Evolutionary conservation across 257 asterid species (phyloP).

Genomic region (Rauvolfia tetraphylla): DNA sequence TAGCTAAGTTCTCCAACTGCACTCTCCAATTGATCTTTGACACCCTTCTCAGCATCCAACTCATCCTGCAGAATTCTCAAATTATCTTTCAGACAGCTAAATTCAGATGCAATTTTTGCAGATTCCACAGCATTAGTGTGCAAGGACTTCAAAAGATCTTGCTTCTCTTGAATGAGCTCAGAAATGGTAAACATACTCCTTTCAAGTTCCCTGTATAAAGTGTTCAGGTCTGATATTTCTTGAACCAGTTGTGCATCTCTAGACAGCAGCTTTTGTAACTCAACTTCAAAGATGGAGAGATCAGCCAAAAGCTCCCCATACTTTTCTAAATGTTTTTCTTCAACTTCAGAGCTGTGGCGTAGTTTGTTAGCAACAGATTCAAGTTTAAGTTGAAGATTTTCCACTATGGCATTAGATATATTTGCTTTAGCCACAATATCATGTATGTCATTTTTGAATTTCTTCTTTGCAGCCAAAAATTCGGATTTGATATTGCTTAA

Average conservation of each 20-base stretch:
- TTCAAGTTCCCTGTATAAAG: conserved; percentile 52
- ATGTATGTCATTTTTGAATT: conserved; percentile 45
- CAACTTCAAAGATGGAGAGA: conserved; percentile 56
- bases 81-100: conserved; percentile 43
- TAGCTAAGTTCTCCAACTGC: conserved; percentile 41
- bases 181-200: conserved; percentile 39
- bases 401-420: conserved; percentile 61
- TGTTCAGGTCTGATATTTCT: conserved; percentile 49
- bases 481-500: conserved; percentile 58
- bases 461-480: conserved; percentile 54
- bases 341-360: conserved; percentile 50
- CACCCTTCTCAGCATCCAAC: conserved; percentile 41
- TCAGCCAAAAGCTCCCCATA: conserved; percentile 55
- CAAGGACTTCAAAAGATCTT: conserved; percentile 42
- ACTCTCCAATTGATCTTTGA: conserved; percentile 45
- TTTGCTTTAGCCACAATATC: conserved; percentile 48
- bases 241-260: conserved; percentile 47
- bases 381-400: conserved; percentile 62
- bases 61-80: conserved; percentile 44
- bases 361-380: conserved; percentile 63
- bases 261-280: conserved; percentile 55
- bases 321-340: conserved; percentile 47
- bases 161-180: conserved; percentile 52
- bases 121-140: conserved; percentile 50
- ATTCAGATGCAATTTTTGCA: conserved; percentile 50